Evolutionary conservation across 176 grass and related monocot species (phyloP).

Genomic region (barley (Hordeum vulgare)): DNA sequence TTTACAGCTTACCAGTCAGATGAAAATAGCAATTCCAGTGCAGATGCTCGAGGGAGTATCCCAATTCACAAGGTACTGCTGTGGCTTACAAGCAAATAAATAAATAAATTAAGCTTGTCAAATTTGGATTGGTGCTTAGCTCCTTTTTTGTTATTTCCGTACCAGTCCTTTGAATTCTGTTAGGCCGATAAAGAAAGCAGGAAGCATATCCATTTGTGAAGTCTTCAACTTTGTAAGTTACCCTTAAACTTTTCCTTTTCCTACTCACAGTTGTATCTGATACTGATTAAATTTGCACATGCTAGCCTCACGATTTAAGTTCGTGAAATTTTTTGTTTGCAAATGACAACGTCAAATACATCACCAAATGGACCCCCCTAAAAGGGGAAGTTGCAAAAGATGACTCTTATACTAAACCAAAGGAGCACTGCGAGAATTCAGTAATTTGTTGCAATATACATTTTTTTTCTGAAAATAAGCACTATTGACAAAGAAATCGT

Average conservation of each 20-base stretch:
- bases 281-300: not conserved
- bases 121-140: not conserved
- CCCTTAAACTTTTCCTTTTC: not conserved
- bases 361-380: not conserved
- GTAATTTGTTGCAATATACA: not conserved
- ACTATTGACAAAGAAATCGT: not conserved
- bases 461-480: not conserved
- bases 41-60: not conserved
- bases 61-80: not conserved
- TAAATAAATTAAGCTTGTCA: not conserved
- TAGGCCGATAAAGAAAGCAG: not conserved
- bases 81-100: not conserved
- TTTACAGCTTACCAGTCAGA: not conserved
- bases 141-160: not conserved
- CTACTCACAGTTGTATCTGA: not conserved
- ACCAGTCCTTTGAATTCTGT: not conserved
- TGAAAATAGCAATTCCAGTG: not conserved
- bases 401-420: not conserved
- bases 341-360: not conserved
- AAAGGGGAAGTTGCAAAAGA: not conserved
- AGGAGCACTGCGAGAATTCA: not conserved
- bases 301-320: not conserved
- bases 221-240: not conserved
- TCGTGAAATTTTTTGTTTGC: not conserved
- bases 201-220: not conserved